phyloP scores from a whole-genome alignment of 1,139 yeast species.

The Spathaspora sp. region DNA sequence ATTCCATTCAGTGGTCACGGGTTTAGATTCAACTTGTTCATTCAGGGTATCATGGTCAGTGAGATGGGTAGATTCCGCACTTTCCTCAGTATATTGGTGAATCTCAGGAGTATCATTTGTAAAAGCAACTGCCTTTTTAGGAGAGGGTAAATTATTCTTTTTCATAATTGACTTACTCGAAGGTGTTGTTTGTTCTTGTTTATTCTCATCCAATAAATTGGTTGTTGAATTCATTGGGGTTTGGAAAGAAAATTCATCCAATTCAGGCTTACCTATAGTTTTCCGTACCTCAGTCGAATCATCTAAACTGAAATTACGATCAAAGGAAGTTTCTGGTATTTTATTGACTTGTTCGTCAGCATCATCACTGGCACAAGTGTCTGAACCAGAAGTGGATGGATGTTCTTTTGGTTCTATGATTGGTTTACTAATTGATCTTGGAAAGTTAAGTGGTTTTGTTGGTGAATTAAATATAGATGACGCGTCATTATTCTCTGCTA shows the following conservation, averaged over 20 bases:
- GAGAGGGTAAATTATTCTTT: slow-evolving; percentile 29
- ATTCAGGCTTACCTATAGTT: slow-evolving; percentile 16
- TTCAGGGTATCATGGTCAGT: neutral
- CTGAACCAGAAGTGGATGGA: slow-evolving; percentile 35
- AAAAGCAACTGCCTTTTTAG: slow-evolving; percentile 43
- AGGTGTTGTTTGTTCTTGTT: slow-evolving; percentile 16
- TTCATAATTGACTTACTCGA: slow-evolving; percentile 47
- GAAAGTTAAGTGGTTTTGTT: slow-evolving; percentile 36
- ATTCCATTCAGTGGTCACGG: slow-evolving; percentile 6
- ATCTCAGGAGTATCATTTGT: slow-evolving; percentile 33
- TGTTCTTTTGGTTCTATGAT: slow-evolving; percentile 22
- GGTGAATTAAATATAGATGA: slow-evolving; percentile 25
- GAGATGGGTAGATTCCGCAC: slow-evolving; percentile 1
- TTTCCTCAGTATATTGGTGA: slow-evolving; percentile 29
- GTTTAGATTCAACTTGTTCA: neutral
- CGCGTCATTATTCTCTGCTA: slow-evolving; percentile 7
- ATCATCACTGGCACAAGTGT: slow-evolving; percentile 40
- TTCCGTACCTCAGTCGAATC: slow-evolving; percentile 17
- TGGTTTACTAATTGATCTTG: slow-evolving; percentile 16
- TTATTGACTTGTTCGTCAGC: slow-evolving; percentile 10
- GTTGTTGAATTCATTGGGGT: slow-evolving; percentile 28
- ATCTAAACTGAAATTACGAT: slow-evolving; percentile 29
- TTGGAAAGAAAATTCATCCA: slow-evolving; percentile 32
- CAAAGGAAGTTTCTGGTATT: slow-evolving; percentile 18
- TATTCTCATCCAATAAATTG: slow-evolving; percentile 14